Evolutionary conservation across 2,329 filamentous ascomycete species (phyloP).

Genomic region (Neonectria sp.): DNA sequence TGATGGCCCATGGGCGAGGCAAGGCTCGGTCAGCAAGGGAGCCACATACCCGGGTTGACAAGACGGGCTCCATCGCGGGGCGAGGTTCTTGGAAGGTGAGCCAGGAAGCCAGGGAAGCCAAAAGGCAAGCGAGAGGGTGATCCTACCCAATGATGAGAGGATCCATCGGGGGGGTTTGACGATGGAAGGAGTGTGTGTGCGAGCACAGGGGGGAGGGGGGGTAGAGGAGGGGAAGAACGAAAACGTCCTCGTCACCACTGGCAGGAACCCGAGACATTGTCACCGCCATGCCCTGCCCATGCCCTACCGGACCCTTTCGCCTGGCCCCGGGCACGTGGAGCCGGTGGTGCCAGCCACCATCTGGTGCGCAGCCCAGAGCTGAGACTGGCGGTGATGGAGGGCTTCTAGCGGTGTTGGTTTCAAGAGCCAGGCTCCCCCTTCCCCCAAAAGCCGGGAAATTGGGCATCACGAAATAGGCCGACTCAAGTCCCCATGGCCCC

Average conservation of each 20-base stretch:
- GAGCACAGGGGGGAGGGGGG: conserved; percentile 24
- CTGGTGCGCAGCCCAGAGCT: conserved; percentile 36
- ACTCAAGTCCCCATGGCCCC: conserved; percentile 30
- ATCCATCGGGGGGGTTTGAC: conserved; percentile 13
- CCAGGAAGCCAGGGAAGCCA: conserved; percentile 10
- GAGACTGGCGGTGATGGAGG: conserved; percentile 47
- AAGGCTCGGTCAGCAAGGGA: conserved; percentile 19
- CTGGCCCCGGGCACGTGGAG: conserved; percentile 43
- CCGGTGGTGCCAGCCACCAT: conserved; percentile 43
- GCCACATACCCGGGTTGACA: conserved; percentile 1
- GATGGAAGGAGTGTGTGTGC: conserved; percentile 9
- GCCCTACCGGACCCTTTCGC: conserved; percentile 40
- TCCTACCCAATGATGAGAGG: conserved; percentile 11
- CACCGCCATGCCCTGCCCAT: conserved; percentile 40
- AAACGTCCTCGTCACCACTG: conserved; percentile 29
- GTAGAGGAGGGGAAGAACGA: conserved; percentile 5
- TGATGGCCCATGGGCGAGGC: neutral
- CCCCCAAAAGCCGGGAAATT: conserved; percentile 36
- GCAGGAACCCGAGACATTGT: conserved; percentile 49
- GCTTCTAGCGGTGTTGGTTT: conserved; percentile 39
- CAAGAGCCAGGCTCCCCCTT: conserved; percentile 33
- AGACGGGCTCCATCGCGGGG: conserved; percentile 10
- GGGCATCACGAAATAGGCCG: conserved; percentile 38
- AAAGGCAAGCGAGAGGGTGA: conserved; percentile 3
- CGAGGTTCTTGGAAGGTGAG: conserved; percentile 6